Evolutionary conservation across 2,329 filamentous ascomycete species (phyloP).

Genomic region (Penicillium sp.): DNA sequence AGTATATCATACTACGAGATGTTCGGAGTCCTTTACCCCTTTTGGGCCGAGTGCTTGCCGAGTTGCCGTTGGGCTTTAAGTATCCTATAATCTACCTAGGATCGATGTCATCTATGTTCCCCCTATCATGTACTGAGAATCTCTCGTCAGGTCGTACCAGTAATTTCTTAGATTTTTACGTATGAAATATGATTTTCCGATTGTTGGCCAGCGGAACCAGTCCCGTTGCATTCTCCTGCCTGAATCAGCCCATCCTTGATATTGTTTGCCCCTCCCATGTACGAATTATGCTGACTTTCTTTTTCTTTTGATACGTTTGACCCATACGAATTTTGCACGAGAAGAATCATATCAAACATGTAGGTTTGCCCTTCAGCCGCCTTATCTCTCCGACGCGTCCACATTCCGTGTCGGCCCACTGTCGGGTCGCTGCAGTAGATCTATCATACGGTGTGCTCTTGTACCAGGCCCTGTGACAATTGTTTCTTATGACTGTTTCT

Average conservation of each 20-base stretch:
- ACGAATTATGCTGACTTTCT: neutral
- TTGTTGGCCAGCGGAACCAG: neutral
- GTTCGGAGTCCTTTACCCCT: conserved; percentile 1
- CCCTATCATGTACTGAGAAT: too few relatives aligned
- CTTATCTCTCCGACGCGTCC: conserved; percentile 11
- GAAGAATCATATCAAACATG: neutral
- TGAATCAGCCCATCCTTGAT: neutral
- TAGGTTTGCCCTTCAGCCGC: neutral
- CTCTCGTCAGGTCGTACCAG: too few relatives aligned
- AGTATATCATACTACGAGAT: too few relatives aligned
- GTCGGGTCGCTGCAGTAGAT: conserved; percentile 5
- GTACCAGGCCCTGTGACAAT: neutral
- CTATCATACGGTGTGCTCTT: conserved; percentile 6
- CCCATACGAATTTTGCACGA: neutral
- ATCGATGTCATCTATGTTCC: too few relatives aligned
- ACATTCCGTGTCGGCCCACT: conserved; percentile 18
- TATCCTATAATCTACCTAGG: too few relatives aligned
- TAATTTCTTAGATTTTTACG: too few relatives aligned
- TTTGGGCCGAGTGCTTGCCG: conserved; percentile 1
- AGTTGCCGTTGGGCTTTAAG: neutral
- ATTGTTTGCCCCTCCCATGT: neutral
- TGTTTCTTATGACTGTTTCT: neutral
- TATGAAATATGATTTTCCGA: neutral
- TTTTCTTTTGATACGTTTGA: neutral
- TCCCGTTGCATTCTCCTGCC: conserved; percentile 11